A percentile compares a stretch with the other conserved stretches of the same genome.
phyloP scores from a whole-genome alignment of 306 rosid genomes.

The Fragaria nilgerrensis region DNA sequence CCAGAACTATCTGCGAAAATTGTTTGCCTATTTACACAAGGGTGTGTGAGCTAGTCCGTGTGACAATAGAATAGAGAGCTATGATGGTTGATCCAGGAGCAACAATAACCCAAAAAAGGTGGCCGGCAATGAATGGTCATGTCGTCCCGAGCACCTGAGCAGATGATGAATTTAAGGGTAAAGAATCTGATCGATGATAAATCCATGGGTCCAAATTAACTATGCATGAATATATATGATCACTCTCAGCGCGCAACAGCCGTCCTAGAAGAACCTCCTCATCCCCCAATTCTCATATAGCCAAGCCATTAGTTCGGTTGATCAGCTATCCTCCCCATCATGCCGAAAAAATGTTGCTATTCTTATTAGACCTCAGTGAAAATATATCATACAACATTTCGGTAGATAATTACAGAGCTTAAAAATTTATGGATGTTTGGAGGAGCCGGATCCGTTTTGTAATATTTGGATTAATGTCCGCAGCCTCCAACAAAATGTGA shows the following conservation, averaged over 20 bases:
- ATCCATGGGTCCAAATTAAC: slow-evolving; percentile 27
- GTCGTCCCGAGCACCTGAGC: slow-evolving; percentile 42
- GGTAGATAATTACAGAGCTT: too few relatives aligned
- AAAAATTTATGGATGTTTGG: too few relatives aligned
- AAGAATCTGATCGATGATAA: slow-evolving; percentile 32
- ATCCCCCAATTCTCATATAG: too few relatives aligned
- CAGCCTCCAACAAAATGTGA: neutral
- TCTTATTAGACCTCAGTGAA: too few relatives aligned
- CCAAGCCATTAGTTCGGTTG: neutral
- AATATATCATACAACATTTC: neutral
- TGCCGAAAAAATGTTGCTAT: neutral
- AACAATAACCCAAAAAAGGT: slow-evolving; percentile 13
- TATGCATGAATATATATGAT: neutral
- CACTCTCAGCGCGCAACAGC: neutral
- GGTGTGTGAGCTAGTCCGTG: neutral
- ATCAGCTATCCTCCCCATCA: neutral
- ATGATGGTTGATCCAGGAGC: slow-evolving; percentile 17
- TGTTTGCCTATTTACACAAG: slow-evolving; percentile 29
- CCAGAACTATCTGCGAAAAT: slow-evolving; percentile 27
- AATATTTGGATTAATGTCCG: neutral
- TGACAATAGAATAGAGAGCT: slow-evolving; percentile 3
- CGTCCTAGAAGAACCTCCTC: too few relatives aligned
- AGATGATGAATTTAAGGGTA: slow-evolving; percentile 33
- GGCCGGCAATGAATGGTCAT: slow-evolving; percentile 32
- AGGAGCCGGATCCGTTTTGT: too few relatives aligned